Percentiles rank a stretch among this genome's conserved stretches.
phyloP scores from a whole-genome alignment of 352 stramenopile genomes.

The Globisporangium carolinianum region DNA sequence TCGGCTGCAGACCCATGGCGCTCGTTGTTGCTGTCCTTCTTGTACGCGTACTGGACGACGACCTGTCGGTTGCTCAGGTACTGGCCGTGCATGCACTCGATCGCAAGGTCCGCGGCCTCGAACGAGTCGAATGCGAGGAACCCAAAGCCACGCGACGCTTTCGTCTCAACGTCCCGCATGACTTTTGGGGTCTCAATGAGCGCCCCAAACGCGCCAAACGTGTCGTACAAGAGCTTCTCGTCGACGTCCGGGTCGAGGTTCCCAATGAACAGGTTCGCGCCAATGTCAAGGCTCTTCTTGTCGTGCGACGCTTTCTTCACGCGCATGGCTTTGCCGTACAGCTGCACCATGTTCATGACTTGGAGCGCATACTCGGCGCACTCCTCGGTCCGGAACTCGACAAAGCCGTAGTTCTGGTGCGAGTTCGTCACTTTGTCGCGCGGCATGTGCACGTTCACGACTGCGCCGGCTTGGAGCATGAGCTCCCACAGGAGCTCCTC shows the following conservation, averaged over 20 bases:
- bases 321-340: constrained; percentile 94
- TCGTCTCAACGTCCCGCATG: constrained; percentile 91
- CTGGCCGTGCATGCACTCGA: constrained; percentile 99
- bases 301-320: constrained; percentile 96
- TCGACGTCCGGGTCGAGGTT: constrained; percentile 96
- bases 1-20: constrained; percentile 89
- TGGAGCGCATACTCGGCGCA: constrained; percentile 98
- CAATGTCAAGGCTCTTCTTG: constrained; percentile 95
- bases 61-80: constrained; percentile 98
- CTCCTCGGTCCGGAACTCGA: constrained; percentile 96
- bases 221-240: constrained; percentile 99
- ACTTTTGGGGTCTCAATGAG: constrained; percentile 96
- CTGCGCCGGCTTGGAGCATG: constrained; percentile 91
- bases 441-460: constrained; percentile 98
- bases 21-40: constrained; percentile 94
- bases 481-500: constrained; percentile 98
- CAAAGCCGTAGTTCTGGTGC: constrained; percentile 97
- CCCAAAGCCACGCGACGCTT: constrained; percentile 92
- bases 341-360: constrained; percentile 98
- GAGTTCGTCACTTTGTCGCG: constrained; percentile 96
- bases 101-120: constrained; percentile 95
- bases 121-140: constrained; percentile 98
- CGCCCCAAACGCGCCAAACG: constrained; percentile 97
- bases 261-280: constrained; percentile 98
- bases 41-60: constrained; percentile 98